Evolutionary conservation across 306 rosid species (phyloP), one percentile per base, ranked within the genome.

Genomic region (Vigna reflexopilosa): DNA sequence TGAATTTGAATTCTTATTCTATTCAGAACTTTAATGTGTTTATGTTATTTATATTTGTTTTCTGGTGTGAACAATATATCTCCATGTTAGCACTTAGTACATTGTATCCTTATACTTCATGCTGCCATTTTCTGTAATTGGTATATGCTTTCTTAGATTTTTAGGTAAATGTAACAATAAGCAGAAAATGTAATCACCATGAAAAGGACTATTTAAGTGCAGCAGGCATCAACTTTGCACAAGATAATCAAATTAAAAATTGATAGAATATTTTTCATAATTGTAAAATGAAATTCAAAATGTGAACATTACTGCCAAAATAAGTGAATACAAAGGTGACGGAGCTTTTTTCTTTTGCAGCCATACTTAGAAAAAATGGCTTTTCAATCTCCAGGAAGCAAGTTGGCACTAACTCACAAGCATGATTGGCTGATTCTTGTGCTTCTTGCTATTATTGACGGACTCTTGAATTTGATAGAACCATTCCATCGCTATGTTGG

Each of bases 401-500:
- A 72, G 48, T 59, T 88, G 83, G 59, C 79, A 52, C 56, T 73
- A 48, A 7, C 13, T 69, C 89, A 85, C 62, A 75, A 9, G 75
- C 77, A 72, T 5, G 89, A 88, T 80, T 88, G 89, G 91, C 24
- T 88, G 2, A 67, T 85, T 77, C 80, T 88, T 68, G 9, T 83
- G 11, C 30, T 85, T 75, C 89, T 88, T 44, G 86, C 15, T 15
- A 80, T 12, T 6, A 65, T 85, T 6, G 87, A 81, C 0, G 42
- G 83, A 16, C 0, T 58, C 16, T 73, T 88, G 79, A 85, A 83
- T 52, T 0, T 55, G 44, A 63, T 88, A 57, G 87, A 88, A 65
- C 91, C 91, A 44, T 88, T 85, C 66, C 87, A 85, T 78, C 88
- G 88, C 22, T 85, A 78, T 48, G 44, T 88, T 40, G 73, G 83